Evolutionary conservation across 352 stramenopile species (phyloP).

Genomic region (Pythium folliculosum): DNA sequence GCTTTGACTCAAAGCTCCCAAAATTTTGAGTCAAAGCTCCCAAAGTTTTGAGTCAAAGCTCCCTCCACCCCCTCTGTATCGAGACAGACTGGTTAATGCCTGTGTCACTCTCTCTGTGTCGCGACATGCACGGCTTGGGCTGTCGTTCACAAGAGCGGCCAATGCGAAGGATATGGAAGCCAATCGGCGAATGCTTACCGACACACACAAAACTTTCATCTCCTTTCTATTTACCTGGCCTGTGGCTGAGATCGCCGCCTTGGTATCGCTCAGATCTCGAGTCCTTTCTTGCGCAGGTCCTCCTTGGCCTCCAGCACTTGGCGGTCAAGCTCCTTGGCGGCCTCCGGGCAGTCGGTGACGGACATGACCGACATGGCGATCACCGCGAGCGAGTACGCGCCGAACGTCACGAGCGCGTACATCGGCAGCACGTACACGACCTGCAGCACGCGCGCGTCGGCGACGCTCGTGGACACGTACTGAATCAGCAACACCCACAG

Average conservation of each 20-base stretch:
- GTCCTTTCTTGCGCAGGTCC: constrained; percentile 58
- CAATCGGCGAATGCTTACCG: too few species aligned
- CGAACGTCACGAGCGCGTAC: constrained; percentile 72
- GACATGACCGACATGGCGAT: constrained; percentile 74
- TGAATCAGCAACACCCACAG: constrained; percentile 58
- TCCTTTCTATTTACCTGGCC: constrained; percentile 5
- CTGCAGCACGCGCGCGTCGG: constrained; percentile 45
- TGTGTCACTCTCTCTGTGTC: too few species aligned
- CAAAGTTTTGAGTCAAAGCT: too few species aligned
- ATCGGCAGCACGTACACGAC: constrained; percentile 61
- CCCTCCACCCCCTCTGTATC: too few species aligned
- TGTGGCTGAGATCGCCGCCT: neutral
- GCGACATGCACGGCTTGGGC: too few species aligned
- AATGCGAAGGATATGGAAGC: too few species aligned
- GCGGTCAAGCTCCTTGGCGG: constrained; percentile 65
- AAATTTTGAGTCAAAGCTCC: too few species aligned
- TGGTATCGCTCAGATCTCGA: constrained; percentile 36
- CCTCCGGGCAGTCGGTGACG: constrained; percentile 67
- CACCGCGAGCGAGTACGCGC: constrained; percentile 66
- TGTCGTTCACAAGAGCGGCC: too few species aligned
- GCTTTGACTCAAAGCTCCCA: too few species aligned
- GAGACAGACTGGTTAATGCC: too few species aligned
- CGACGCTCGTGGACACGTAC: constrained; percentile 35
- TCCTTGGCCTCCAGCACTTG: constrained; percentile 68
- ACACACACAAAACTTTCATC: neutral